Evolutionary conservation across 768 basidiomycete genomes (phyloP).

Genomic region (Fomitopsis pulvina): DNA sequence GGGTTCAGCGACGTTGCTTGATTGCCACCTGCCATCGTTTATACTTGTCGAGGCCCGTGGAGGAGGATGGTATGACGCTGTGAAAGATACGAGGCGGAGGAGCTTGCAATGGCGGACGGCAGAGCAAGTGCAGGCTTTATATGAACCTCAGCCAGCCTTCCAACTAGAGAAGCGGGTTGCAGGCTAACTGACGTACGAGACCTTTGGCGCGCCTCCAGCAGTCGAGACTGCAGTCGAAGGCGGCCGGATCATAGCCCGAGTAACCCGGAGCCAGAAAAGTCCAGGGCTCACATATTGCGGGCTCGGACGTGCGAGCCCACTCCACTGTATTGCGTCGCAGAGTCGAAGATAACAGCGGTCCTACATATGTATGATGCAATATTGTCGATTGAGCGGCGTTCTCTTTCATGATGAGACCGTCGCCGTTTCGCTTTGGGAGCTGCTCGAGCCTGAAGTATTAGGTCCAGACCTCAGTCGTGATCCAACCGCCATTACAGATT

Average conservation of each 20-base stretch:
- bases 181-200: neutral
- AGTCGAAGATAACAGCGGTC: no score
- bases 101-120: neutral
- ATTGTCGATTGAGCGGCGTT: no score
- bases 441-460: no score
- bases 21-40: conserved; percentile 15
- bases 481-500: no score
- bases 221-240: neutral
- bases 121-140: neutral
- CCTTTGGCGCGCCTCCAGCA: neutral
- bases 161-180: no score
- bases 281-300: neutral
- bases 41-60: neutral
- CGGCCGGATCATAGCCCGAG: neutral
- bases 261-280: neutral
- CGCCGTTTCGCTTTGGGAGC: no score
- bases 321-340: no score
- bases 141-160: neutral
- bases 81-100: neutral
- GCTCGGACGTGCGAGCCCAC: no score
- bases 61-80: neutral
- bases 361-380: no score
- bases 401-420: no score
- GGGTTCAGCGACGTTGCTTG: conserved; percentile 23
- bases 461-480: no score